Percentiles rank a stretch among this genome's conserved stretches.
These are phyloP conservation scores for Lactarius hatsudake DNA, from an alignment of 768 basidiomycete species.

Conservation along the genomic window DNA sequence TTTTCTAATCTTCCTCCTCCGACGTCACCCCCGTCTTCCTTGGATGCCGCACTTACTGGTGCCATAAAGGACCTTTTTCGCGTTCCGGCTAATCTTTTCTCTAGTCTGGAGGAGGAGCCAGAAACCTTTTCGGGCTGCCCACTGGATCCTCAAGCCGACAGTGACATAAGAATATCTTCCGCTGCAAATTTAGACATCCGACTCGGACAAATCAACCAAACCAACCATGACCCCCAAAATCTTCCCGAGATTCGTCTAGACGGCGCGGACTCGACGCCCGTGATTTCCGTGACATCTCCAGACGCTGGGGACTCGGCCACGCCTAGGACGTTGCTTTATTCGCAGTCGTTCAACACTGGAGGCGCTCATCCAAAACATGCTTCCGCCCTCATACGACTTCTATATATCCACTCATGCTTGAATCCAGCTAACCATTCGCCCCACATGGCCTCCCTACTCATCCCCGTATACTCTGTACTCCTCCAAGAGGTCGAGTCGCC, in stretches of 20 bases:
- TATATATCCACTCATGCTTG: slow-evolving; percentile 67
- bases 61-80: slow-evolving; percentile 28
- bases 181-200: slow-evolving; percentile 55
- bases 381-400: slow-evolving; percentile 62
- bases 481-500: slow-evolving; percentile 58
- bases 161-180: slow-evolving; percentile 31
- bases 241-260: slow-evolving; percentile 43
- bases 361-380: slow-evolving; percentile 57
- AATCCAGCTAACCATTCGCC: slow-evolving; percentile 72
- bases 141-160: slow-evolving; percentile 19
- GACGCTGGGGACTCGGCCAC: slow-evolving; percentile 31
- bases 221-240: slow-evolving; percentile 29
- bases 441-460: slow-evolving; percentile 63
- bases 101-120: slow-evolving; percentile 22
- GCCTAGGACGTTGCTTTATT: slow-evolving; percentile 47
- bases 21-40: slow-evolving; percentile 17
- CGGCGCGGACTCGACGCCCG: slow-evolving; percentile 25
- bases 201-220: slow-evolving; percentile 42
- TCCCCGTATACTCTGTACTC: slow-evolving; percentile 65
- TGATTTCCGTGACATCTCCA: slow-evolving; percentile 40
- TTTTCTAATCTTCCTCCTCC: slow-evolving; percentile 40
- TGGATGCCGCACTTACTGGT: slow-evolving; percentile 25
- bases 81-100: slow-evolving; percentile 25
- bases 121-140: slow-evolving; percentile 21
- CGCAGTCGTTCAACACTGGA: slow-evolving; percentile 44